phyloP scores from a whole-genome alignment of 2,329 filamentous ascomycete genomes.

The Aspergillus brasiliensis region DNA sequence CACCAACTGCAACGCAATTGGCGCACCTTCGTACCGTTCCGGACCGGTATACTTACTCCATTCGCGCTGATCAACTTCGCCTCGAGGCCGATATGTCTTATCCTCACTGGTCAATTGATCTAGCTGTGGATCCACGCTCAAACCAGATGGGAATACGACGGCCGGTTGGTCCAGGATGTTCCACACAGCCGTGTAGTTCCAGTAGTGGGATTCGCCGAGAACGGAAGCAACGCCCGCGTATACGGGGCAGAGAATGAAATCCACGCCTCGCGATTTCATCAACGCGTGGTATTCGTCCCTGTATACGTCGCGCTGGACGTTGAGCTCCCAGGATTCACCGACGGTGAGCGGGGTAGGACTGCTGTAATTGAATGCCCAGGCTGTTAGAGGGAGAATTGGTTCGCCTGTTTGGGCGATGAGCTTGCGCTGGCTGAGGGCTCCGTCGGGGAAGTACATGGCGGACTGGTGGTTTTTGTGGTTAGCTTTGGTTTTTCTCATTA shows the following conservation, averaged over 20 bases:
- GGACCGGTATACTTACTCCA: conserved; percentile 36
- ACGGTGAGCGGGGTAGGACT: conserved; percentile 26
- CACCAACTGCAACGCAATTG: conserved; percentile 56
- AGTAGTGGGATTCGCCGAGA: conserved; percentile 38
- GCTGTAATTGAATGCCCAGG: conserved; percentile 40
- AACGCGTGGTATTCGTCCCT: conserved; percentile 36
- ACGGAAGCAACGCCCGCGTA: conserved; percentile 33
- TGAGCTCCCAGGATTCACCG: conserved; percentile 31
- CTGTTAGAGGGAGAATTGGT: conserved; percentile 48
- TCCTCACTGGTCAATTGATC: conserved; percentile 23
- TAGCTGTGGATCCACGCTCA: conserved; percentile 29
- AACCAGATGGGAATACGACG: conserved; percentile 31
- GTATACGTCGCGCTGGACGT: conserved; percentile 31
- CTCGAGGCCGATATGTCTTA: conserved; percentile 24
- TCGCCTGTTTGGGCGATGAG: conserved; percentile 45
- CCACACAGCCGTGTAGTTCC: conserved; percentile 41
- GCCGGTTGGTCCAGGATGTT: conserved; percentile 36
- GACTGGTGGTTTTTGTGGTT: conserved; percentile 32
- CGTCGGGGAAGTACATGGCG: conserved; percentile 53
- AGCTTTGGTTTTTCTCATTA: no score
- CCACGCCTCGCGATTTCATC: conserved; percentile 31
- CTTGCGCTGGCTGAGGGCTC: conserved; percentile 34
- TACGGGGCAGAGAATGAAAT: conserved; percentile 35
- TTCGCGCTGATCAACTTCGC: conserved; percentile 32
- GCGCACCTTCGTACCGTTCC: conserved; percentile 43